Evolutionary conservation across 129 eudicot genomes (phyloP), one percentile per base, ranked within the genome.

Genomic region (Mikania micrantha): DNA sequence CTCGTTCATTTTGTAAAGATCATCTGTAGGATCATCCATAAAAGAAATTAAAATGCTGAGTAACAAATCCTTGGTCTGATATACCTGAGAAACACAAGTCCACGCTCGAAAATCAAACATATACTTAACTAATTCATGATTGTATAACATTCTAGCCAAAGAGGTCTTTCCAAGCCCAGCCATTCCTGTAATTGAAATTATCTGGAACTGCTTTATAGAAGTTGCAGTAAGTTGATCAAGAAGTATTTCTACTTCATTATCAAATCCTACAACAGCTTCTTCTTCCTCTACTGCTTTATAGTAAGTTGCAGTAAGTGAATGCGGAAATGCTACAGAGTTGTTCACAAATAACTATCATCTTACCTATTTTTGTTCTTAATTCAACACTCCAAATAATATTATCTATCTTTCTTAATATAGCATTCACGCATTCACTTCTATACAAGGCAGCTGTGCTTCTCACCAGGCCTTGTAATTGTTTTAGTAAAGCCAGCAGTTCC

Each of bases 111-210:
- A 38, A 21, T 77, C 66, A 4, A 77, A 77, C 17, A 17, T 35
- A 24, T 49, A 62, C 31, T 59, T 35, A 20, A 70, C 32, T n/a
- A 69, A 28, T 12, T 70, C 71, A 69, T 69, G 47, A 8, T 0
- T 69, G 65, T 60, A 77, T 35, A 69, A 25, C 19, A 56, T 38
- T 62, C 50, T 31, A 48, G 66, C 76, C 52, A 76, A 63, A 3
- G 76, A 70, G 0, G 77, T 69, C 66, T 70, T 77, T 36, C 81
- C 71, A 50, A 77, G 39, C 54, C 76, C 76, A 8, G 67, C 67
- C 72, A 64, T 70, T 11, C 66, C 66, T 32, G 64, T 29, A 32
- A 83, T 50, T 21, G 84, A 78, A 15, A 85, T 52, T 39, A 72
- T 39, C 10, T 72, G 50, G 0, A 70, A 59, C 8, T 66, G 66